These are phyloP conservation scores for Raffaelea ambrosiae DNA, from an alignment of 2,329 filamentous ascomycete genomes.

Conservation along the genomic window DNA sequence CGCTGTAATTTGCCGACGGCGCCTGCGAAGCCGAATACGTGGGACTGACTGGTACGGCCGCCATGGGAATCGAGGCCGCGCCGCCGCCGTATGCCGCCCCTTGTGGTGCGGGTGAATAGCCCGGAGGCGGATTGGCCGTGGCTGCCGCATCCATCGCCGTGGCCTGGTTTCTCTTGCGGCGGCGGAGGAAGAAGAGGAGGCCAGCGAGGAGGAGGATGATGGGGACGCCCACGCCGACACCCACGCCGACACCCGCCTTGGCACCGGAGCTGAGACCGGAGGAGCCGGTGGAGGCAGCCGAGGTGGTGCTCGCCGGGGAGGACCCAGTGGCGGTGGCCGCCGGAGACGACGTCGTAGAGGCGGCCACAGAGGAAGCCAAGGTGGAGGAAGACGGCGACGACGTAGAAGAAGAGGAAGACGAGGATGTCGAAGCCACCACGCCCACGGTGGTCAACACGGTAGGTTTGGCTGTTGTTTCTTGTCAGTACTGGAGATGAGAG, in stretches of 20 bases:
- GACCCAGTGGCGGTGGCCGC: neutral
- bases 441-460: constrained; percentile 14
- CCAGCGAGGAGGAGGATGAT: neutral
- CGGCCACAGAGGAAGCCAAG: neutral
- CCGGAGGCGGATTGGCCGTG: constrained; percentile 1
- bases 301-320: neutral
- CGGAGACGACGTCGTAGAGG: neutral
- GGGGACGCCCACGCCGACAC: constrained; percentile 5
- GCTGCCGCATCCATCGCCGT: neutral
- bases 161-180: neutral
- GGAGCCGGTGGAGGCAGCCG: neutral
- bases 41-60: constrained; percentile 9
- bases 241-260: constrained; percentile 7
- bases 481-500: no score
- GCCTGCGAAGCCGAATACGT: neutral
- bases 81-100: constrained; percentile 1
- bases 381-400: neutral
- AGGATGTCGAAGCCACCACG: constrained; percentile 6
- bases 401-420: neutral
- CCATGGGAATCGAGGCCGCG: constrained; percentile 8
- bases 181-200: neutral
- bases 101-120: constrained; percentile 3
- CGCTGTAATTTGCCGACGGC: neutral
- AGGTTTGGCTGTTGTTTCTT: constrained; percentile 11
- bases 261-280: constrained; percentile 1